phyloP scores from a whole-genome alignment of 2,329 filamentous ascomycete genomes.

The Aspergillus latus region DNA sequence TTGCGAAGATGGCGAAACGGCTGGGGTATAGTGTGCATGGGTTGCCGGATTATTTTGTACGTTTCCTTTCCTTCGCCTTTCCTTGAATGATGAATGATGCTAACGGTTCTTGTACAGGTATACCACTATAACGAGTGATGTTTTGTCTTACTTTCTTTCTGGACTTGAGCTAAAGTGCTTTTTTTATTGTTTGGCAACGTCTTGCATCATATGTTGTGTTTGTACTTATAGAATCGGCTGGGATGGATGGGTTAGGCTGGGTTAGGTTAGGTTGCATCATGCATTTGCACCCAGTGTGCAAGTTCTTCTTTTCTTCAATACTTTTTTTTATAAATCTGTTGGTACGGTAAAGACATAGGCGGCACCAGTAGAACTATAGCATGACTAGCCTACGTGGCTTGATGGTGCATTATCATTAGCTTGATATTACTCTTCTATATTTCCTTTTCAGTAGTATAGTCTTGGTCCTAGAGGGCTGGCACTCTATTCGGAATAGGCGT shows the following conservation, averaged over 20 bases:
- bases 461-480: background rate
- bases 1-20: conserved; percentile 92
- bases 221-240: background rate
- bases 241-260: background rate
- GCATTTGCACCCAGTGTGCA: background rate
- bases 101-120: conserved; percentile 48
- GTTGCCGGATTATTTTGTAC: conserved; percentile 95
- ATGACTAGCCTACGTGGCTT: background rate
- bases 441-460: background rate
- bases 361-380: background rate
- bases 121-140: conserved; percentile 82
- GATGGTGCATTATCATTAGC: background rate
- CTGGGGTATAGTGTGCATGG: conserved; percentile 83
- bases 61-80: conserved; percentile 29
- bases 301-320: background rate
- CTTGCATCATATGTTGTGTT: background rate
- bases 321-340: background rate
- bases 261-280: background rate
- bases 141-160: background rate
- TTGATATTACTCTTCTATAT: background rate
- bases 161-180: no score
- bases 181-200: no score
- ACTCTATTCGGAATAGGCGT: background rate
- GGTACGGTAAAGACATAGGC: background rate
- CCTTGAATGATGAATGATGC: background rate